Conservation (phyloP, 1,139 yeast genomes). For the Debaryomycetaceae sp. region DNA sequence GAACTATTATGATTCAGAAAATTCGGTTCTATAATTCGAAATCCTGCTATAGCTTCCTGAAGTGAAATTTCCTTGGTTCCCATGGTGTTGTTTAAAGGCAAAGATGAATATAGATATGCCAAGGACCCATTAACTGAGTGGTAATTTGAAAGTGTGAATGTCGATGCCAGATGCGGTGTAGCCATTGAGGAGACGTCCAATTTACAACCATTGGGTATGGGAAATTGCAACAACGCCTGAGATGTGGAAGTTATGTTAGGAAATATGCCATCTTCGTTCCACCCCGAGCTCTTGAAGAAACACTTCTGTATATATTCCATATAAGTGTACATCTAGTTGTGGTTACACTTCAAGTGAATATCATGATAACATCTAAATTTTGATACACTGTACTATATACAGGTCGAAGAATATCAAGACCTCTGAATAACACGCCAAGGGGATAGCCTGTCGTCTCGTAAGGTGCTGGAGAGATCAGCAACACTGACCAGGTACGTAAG, state of each 20-base stretch:
- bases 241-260: constrained; percentile 72
- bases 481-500: too few species aligned
- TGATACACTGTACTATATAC: background rate
- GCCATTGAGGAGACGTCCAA: constrained; percentile 72
- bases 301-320: constrained; percentile 81
- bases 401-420: background rate
- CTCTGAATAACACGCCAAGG: too few species aligned
- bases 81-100: constrained; percentile 48
- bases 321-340: constrained; percentile 59
- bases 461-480: too few species aligned
- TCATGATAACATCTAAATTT: too few species aligned
- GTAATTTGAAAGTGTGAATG: constrained; percentile 66
- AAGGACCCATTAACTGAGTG: constrained; percentile 77
- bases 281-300: constrained; percentile 63
- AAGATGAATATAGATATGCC: constrained; percentile 74
- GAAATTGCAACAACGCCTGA: constrained; percentile 67
- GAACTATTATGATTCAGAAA: constrained; percentile 1
- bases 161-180: constrained; percentile 68
- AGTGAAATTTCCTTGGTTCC: constrained; percentile 57
- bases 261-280: constrained; percentile 78
- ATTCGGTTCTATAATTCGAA: constrained; percentile 54
- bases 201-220: constrained; percentile 65
- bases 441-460: too few species aligned
- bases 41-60: constrained; percentile 78
- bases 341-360: too few species aligned